Conservation (phyloP, 805 yeast species). For the Hanseniaspora hatyaiensis region DNA sequence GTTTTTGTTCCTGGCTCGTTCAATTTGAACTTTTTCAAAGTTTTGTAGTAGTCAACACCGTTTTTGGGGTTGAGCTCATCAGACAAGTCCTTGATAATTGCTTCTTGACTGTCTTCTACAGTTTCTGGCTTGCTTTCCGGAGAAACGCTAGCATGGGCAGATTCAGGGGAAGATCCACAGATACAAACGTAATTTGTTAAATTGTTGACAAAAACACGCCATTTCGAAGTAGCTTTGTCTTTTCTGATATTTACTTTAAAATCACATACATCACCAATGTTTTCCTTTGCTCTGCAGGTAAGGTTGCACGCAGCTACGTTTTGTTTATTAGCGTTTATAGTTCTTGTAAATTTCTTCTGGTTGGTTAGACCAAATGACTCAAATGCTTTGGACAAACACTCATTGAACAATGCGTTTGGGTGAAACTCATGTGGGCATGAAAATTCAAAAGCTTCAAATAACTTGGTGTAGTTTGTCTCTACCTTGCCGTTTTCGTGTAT, state of each 20-base stretch:
- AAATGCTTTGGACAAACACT: conserved; percentile 3
- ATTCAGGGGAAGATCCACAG: conserved; percentile 11
- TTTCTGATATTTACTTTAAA: conserved; percentile 12
- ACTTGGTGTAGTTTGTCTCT: conserved; percentile 6
- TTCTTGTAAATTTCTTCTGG: conserved; percentile 11
- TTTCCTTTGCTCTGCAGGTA: conserved; percentile 7
- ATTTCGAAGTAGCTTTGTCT: neutral
- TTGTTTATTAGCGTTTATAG: conserved; percentile 7
- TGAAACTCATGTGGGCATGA: neutral
- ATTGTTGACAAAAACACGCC: conserved; percentile 1
- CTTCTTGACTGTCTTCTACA: neutral
- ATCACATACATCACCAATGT: conserved; percentile 6
- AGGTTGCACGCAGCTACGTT: conserved; percentile 10
- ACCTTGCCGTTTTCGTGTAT: neutral
- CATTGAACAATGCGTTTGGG: conserved; percentile 1
- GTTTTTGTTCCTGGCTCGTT: conserved; percentile 10
- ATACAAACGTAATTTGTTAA: neutral
- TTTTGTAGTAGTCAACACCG: conserved; percentile 7
- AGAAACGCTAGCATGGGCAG: neutral
- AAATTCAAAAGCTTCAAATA: conserved; percentile 7
- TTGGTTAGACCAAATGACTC: conserved; percentile 1
- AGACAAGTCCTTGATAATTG: neutral
- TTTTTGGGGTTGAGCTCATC: neutral
- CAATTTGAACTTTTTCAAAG: conserved; percentile 6
- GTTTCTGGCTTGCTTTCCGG: neutral